Evolutionary conservation across 2,329 filamentous ascomycete species (phyloP), one percentile per base, ranked within the genome.

Genomic region (Thelonectria discophora): DNA sequence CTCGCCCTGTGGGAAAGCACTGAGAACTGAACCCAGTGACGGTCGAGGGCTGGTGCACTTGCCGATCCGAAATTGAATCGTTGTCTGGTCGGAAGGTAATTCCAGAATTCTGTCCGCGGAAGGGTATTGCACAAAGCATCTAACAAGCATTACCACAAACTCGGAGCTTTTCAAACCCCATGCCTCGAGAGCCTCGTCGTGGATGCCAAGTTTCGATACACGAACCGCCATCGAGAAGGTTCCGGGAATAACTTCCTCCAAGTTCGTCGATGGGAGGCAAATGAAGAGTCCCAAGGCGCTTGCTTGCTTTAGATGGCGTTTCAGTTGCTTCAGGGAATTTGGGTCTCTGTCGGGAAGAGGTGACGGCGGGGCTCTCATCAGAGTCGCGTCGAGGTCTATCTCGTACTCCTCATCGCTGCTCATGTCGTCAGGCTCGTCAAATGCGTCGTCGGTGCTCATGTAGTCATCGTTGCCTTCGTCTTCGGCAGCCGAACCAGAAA

Each of bases 11-110:
- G 55, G 42, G 24, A 72, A 69, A 7, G 60, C 61, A 12, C 77
- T 72, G 34, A 81, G 76, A 1, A 86, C 86, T 49, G 88, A 83
- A 3, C 77, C 67, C 1, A 83, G 53, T 0, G 84, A 86, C 1
- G 93, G 92, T 69, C 94, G 95, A 75, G 94, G 92, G 3, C 77
- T 81, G n/a, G 83, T 78, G 69, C 90, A 90, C 56, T 91, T 86
- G 1, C 91, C 91, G 21, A 95, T 82, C 7, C 88, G 84, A 73
- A 94, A 89, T 3, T 82, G 78, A 65, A 72, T 60, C 42, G 50
- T 75, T 65, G 17, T 77, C 75, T 75, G 59, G 70, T 73, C 49
- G 68, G 65, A 40, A 71, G 57, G 81, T 72, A 55, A 78, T 74
- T 75, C 71, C 13, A 85, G 72, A 10, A 91, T 73, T 0, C 84